Conservation (phyloP, 768 basidiomycete species). For the Agrocybe pediades region DNA sequence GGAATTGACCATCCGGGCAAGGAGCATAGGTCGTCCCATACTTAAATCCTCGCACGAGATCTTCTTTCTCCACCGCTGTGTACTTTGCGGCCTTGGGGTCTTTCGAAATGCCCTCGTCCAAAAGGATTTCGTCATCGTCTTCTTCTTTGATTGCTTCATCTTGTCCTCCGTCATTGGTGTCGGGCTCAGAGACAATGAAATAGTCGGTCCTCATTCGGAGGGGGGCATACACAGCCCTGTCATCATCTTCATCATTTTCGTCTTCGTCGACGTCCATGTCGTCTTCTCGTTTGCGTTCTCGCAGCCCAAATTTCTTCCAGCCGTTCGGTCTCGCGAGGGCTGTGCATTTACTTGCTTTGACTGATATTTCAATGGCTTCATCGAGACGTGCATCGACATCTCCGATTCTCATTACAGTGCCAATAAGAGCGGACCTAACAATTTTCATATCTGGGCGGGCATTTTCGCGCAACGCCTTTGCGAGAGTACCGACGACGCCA, state of each 20-base stretch:
- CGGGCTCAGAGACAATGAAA: constrained; percentile 47
- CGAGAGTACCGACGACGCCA: constrained; percentile 66
- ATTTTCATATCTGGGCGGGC: constrained; percentile 63
- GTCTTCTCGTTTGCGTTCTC: constrained; percentile 34
- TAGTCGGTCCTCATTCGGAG: constrained; percentile 58
- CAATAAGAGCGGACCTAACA: constrained; percentile 65
- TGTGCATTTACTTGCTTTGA: constrained; percentile 83
- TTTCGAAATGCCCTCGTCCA: constrained; percentile 23
- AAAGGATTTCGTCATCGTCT: constrained; percentile 40
- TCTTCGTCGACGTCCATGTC: constrained; percentile 37
- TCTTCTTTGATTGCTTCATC: constrained; percentile 42
- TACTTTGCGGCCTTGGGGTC: constrained; percentile 35
- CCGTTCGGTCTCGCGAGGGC: constrained; percentile 66
- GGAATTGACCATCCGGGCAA: constrained; percentile 84
- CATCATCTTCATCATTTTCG: constrained; percentile 31
- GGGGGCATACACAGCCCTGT: constrained; percentile 38
- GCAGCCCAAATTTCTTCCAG: constrained; percentile 75
- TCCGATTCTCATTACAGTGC: constrained; percentile 76
- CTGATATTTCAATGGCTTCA: constrained; percentile 73
- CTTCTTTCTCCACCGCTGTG: constrained; percentile 73
- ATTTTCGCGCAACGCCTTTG: constrained; percentile 63
- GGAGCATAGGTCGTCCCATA: constrained; percentile 90
- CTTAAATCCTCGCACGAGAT: constrained; percentile 81
- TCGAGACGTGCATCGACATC: constrained; percentile 64
- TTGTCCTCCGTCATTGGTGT: constrained; percentile 32